Percentiles rank a stretch among this genome's conserved stretches.
phyloP scores from a whole-genome alignment of 1,139 yeast genomes.

The Candida labiduridarum region DNA sequence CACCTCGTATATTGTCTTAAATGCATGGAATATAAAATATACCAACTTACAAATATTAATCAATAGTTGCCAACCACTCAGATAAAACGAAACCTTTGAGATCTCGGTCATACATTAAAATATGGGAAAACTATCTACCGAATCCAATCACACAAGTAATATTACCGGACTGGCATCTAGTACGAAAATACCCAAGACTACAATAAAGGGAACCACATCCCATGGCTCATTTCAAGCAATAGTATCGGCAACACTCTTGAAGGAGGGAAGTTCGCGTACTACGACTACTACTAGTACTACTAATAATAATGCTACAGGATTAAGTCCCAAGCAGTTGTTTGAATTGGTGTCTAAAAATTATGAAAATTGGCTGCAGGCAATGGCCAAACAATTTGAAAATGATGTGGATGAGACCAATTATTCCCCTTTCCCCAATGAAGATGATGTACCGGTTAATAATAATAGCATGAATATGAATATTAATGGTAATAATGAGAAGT shows the following conservation, averaged over 20 bases:
- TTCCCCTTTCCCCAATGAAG: slow-evolving; percentile 35
- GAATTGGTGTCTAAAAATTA: slow-evolving; percentile 41
- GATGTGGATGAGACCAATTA: slow-evolving; percentile 23
- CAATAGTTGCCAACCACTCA: background rate
- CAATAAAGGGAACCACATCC: slow-evolving; percentile 2
- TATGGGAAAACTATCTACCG: slow-evolving; percentile 7
- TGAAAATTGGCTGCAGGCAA: slow-evolving; percentile 41
- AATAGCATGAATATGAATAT: no score
- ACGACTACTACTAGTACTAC: background rate
- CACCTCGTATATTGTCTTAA: background rate
- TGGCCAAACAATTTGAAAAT: slow-evolving; percentile 29
- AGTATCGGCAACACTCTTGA: slow-evolving; percentile 5
- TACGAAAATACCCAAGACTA: background rate
- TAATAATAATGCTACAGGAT: slow-evolving; percentile 2
- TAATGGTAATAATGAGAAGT: slow-evolving; percentile 4
- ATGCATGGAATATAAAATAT: background rate
- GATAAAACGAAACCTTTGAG: background rate
- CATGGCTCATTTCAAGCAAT: slow-evolving; percentile 3
- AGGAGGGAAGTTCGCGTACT: slow-evolving; percentile 1
- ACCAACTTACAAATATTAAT: background rate
- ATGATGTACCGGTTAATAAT: slow-evolving; percentile 10
- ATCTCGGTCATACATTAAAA: background rate
- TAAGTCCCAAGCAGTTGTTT: slow-evolving; percentile 29
- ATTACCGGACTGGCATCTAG: background rate
- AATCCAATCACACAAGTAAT: background rate